phyloP scores from a whole-genome alignment of 495 filamentous ascomycete genomes.

The Copromyces sp. region DNA sequence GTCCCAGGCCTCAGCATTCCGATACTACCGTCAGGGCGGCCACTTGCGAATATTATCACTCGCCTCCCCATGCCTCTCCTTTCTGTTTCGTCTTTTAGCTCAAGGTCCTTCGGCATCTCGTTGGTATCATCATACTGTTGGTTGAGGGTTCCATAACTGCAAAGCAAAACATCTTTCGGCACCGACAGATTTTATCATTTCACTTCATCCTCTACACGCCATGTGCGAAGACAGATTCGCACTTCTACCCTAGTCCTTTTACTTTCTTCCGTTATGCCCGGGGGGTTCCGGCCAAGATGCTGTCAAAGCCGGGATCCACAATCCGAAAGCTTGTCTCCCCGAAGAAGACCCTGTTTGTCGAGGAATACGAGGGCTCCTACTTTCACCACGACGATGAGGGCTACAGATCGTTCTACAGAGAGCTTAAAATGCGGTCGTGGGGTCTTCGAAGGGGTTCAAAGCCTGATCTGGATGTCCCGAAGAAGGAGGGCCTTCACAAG shows the following conservation, averaged over 20 bases:
- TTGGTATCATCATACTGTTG: constrained; percentile 2
- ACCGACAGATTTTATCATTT: neutral
- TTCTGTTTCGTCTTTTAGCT: neutral
- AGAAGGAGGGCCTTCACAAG: constrained; percentile 32
- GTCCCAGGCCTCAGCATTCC: constrained; percentile 1
- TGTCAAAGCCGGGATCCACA: constrained; percentile 32
- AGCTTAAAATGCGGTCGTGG: constrained; percentile 20
- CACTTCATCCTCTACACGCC: neutral
- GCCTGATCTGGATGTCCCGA: constrained; percentile 29
- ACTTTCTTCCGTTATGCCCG: neutral
- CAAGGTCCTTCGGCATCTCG: neutral
- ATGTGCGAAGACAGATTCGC: constrained; percentile 7
- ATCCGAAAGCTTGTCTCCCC: constrained; percentile 36
- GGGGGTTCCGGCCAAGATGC: constrained; percentile 23
- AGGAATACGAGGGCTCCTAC: constrained; percentile 23
- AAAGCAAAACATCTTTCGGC: constrained; percentile 2
- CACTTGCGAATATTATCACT: constrained; percentile 4
- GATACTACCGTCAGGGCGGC: constrained; percentile 4
- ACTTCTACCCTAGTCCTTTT: neutral
- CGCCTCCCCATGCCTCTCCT: neutral
- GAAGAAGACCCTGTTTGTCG: constrained; percentile 19
- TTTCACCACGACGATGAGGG: constrained; percentile 20
- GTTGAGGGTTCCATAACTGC: constrained; percentile 1
- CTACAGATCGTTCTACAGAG: constrained; percentile 11
- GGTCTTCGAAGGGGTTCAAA: constrained; percentile 20